Base-by-base conservation (phyloP, 1,139 yeast genomes). In the Kurtzmaniella quercitrusa region DNA sequence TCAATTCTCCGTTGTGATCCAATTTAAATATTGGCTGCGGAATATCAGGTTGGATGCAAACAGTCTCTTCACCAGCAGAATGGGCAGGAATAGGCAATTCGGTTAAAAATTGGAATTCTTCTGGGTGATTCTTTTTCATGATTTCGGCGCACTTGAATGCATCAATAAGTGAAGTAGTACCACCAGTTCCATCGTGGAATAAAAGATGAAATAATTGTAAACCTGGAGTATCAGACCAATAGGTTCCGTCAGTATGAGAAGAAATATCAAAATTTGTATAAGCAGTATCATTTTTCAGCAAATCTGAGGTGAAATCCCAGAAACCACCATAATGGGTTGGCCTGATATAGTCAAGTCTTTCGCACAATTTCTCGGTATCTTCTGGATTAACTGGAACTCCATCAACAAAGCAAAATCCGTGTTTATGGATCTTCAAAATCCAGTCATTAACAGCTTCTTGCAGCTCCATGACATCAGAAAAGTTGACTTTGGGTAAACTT, bases 241-340 rank as follows among this genome's bases (percentile, higher is more conserved):
- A 84, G 2, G 91, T 84, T 1, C 91, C 91, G 57, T 84, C 91
- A 2, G 89, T 83, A 55, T 84, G 93, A 17, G 79, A 66, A 15
- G 80, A 78, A 46, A 84, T 77, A 50, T 80, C 85, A 47, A 83
- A 68, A 54, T 82, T 81, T 19, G 89, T 83, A 57, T 84, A 84
- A 2, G 91, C 93, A 3, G 88, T 82, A 56, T 84, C 93, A 44
- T 80, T 78, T 63, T 80, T 82, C 38, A 83, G 73, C 54, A 84
- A 65, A 56, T 84, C 88, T 12, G 88, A 76, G 18, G 91, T 84
- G 57, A 84, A 84, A 53, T 83, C 89, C 89, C 91, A 84, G 60
- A 84, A 84, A 3, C 88, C 89, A 14, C 89, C 91, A 49, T 84
- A 84, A 59, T 84, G 91, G 2, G 93, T 84, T 18, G 83, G 84